Evolutionary conservation across 169 alveolate species (phyloP).

Genomic region (Besnoitia besnoiti): DNA sequence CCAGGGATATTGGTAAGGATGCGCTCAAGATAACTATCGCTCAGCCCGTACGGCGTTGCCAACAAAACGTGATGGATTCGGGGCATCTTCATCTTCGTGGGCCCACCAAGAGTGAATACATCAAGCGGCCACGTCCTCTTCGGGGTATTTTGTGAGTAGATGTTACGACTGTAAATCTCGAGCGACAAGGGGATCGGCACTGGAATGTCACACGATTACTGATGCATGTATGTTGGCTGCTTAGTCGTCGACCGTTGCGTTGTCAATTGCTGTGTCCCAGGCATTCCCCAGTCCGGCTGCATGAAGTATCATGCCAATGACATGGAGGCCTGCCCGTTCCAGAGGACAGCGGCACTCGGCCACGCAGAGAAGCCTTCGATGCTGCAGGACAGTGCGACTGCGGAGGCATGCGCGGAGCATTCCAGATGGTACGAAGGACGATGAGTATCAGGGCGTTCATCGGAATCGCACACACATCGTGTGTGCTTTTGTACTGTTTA

Average conservation of each 20-base stretch:
- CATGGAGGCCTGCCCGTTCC: slow-evolving; percentile 64
- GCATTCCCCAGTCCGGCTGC: slow-evolving; percentile 65
- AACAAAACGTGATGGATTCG: neutral
- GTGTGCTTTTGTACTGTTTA: neutral
- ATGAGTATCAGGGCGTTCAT: neutral
- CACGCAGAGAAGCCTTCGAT: neutral
- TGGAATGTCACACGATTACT: no score
- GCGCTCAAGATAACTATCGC: neutral
- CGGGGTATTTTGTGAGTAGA: neutral
- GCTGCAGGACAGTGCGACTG: neutral
- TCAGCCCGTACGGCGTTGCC: no score
- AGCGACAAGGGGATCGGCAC: no score
- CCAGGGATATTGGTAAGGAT: slow-evolving; percentile 70
- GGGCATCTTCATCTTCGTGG: neutral
- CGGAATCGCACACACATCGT: no score
- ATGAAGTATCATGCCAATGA: slow-evolving; percentile 68
- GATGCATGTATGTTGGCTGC: no score
- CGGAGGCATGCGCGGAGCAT: neutral
- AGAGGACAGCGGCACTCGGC: slow-evolving; percentile 14
- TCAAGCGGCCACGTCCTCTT: no score
- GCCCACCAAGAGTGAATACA: neutral
- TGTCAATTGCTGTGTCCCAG: no score
- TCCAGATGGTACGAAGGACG: neutral
- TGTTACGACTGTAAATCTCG: no score
- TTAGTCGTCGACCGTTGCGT: no score